A percentile compares a stretch with the other conserved stretches of the same genome.
These are phyloP conservation scores for Ceratobasidium papillatum DNA, from an alignment of 1,284 basidiomycete species.

Conservation along the genomic window DNA sequence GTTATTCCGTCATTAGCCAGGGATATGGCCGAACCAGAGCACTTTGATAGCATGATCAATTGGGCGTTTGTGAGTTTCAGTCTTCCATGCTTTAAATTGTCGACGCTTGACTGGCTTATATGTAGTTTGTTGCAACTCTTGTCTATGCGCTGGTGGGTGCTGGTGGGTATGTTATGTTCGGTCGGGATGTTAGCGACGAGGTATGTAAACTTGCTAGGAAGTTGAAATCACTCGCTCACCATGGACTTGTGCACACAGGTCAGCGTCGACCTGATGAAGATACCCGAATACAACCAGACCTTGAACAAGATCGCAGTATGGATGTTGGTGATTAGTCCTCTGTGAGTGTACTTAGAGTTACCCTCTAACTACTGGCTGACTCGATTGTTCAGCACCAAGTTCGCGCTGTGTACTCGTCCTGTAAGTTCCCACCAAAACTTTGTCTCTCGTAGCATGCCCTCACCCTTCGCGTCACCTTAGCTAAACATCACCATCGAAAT, in stretches of 20 bases:
- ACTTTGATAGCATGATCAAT: conserved; percentile 86
- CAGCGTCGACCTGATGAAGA: conserved; percentile 82
- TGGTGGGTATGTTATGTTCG: conserved; percentile 94
- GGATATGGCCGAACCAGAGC: conserved; percentile 87
- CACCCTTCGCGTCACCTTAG: conserved; percentile 50
- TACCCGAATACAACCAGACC: conserved; percentile 74
- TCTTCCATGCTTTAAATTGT: background rate
- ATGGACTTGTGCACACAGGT: conserved; percentile 60
- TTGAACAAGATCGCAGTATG: conserved; percentile 85
- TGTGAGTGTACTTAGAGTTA: conserved; percentile 59
- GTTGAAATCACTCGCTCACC: background rate
- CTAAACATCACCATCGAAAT: conserved; percentile 83
- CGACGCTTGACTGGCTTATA: background rate
- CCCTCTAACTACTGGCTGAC: conserved; percentile 43
- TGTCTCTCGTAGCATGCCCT: background rate
- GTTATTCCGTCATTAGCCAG: conserved; percentile 89
- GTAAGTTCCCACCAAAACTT: conserved; percentile 47
- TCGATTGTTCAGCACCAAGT: conserved; percentile 71
- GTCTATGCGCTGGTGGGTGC: conserved; percentile 84
- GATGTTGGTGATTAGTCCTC: conserved; percentile 88
- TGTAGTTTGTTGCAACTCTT: conserved; percentile 76
- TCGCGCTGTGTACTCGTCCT: conserved; percentile 85
- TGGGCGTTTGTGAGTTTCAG: conserved; percentile 73
- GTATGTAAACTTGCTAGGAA: conserved; percentile 55
- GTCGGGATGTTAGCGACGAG: conserved; percentile 82